Percentiles rank a stretch among this genome's conserved stretches.
These are phyloP conservation scores for Pichia heedii DNA, from an alignment of 805 yeast genomes.

Conservation along the genomic window DNA sequence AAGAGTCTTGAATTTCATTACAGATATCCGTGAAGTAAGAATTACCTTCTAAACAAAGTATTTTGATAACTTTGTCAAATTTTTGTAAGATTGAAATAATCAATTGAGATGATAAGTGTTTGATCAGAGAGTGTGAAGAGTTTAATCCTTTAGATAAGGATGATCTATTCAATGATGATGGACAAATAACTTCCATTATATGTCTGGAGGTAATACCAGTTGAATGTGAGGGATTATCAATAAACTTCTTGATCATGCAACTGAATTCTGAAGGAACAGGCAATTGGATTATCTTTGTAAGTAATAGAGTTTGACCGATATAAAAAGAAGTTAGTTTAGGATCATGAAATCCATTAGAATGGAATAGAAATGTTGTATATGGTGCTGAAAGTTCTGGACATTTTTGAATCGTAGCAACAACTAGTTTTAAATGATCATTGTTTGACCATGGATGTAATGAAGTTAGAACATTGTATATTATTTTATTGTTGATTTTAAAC, in stretches of 20 bases:
- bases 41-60: slow-evolving; percentile 15
- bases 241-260: slow-evolving; percentile 7
- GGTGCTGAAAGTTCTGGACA: slow-evolving; percentile 70
- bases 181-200: slow-evolving; percentile 50
- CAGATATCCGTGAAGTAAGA: slow-evolving; percentile 9
- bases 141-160: slow-evolving; percentile 53
- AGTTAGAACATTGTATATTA: slow-evolving; percentile 52
- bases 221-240: slow-evolving; percentile 4
- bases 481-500: slow-evolving; percentile 59
- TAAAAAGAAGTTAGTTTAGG: slow-evolving; percentile 77
- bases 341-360: slow-evolving; percentile 62
- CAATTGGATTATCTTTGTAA: slow-evolving; percentile 49
- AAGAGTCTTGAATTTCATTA: slow-evolving; percentile 17
- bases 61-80: slow-evolving; percentile 31
- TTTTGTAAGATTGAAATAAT: slow-evolving; percentile 47
- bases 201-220: slow-evolving; percentile 12
- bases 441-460: slow-evolving; percentile 78
- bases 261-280: slow-evolving; percentile 40
- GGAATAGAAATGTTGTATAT: slow-evolving; percentile 47
- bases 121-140: slow-evolving; percentile 40
- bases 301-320: slow-evolving; percentile 62
- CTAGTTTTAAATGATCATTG: slow-evolving; percentile 48
- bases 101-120: slow-evolving; percentile 57
- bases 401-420: slow-evolving; percentile 37
- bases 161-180: slow-evolving; percentile 51